Base-by-base conservation (phyloP, 2,329 filamentous ascomycete genomes). In the Gaeumannomyces tritici region DNA sequence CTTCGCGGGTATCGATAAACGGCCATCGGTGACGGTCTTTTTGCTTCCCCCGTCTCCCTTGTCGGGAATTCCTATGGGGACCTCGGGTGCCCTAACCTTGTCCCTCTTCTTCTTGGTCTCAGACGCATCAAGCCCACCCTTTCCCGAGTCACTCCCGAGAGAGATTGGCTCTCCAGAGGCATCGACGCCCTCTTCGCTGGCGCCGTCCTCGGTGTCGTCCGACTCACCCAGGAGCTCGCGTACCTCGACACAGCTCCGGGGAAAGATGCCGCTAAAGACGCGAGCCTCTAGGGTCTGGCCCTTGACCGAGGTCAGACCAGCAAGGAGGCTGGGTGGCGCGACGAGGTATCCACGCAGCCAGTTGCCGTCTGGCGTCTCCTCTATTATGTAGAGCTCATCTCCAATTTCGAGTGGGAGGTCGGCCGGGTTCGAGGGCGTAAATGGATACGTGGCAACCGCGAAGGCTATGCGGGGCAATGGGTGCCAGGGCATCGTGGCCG, bases 201-300 rank as follows among this genome's bases (percentile, higher is more conserved):
- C 76, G 62, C 76, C 71, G 26, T 78, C 75, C 61, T 83, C 79
- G 3, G 73, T 74, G 15, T 83, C 79, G 62, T 89, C 87, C 6
- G 80, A 78, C 65, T 93, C 91, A 64, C 90, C 92, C 47, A 99
- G 83, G 62, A 96, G 87, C 77, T 99, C 95, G 67, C 93, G 87
- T 64, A 99, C 88, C 75, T 99, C 92, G 63, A 99, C 93, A 70
- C 93, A 99, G 73, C 89, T 95, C 67, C 90, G 85, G 13, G 95
- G 95, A 72, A 99, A 99, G 70, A 99, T 96, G 69, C 95, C 95
- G n/a, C 93, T 96, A 73, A 98, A 99, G 63, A 99, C 95, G 67
- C 95, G 87, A 64, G 93, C 92, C 77, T 98, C 93, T 35, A 98
- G 86, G 0, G 93, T 96, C 74, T 97, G 91, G 59, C 95, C 93